These are phyloP conservation scores for Xylariales sp. DNA, from an alignment of 2,329 filamentous ascomycete genomes.

Conservation along the genomic window DNA sequence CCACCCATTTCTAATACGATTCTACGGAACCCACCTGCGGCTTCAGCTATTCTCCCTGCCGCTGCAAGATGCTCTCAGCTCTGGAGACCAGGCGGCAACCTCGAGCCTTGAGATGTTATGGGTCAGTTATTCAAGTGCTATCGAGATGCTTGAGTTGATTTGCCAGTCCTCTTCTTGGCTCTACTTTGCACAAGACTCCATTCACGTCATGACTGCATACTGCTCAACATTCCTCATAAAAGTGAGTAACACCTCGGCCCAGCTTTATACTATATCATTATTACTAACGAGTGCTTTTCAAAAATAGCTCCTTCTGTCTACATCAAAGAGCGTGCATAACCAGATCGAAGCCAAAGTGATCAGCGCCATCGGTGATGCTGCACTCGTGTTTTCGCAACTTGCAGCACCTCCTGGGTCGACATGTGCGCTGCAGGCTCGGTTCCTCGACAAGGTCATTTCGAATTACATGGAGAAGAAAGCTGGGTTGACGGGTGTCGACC, in stretches of 20 bases:
- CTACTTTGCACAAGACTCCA: slow-evolving; percentile 34
- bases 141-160: slow-evolving; percentile 28
- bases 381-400: slow-evolving; percentile 1
- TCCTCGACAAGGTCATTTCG: slow-evolving; percentile 1
- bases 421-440: slow-evolving; percentile 2
- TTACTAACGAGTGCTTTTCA: neutral
- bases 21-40: slow-evolving; percentile 32
- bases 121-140: slow-evolving; percentile 25
- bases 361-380: neutral
- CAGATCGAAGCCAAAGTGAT: neutral
- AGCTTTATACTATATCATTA: too few relatives aligned
- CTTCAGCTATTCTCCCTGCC: slow-evolving; percentile 31
- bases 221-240: slow-evolving; percentile 34
- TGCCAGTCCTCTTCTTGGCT: slow-evolving; percentile 22
- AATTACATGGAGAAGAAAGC: neutral
- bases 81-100: slow-evolving; percentile 13
- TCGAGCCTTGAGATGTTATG: slow-evolving; percentile 25
- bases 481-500: neutral
- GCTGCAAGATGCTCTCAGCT: slow-evolving; percentile 25
- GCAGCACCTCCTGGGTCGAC: slow-evolving; percentile 1
- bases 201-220: slow-evolving; percentile 38
- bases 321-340: neutral
- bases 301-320: slow-evolving; percentile 4
- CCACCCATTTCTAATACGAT: slow-evolving; percentile 30
- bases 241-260: slow-evolving; percentile 10